phyloP scores from a whole-genome alignment of 139 green algal genomes.

The Parachlorella kessleri region DNA sequence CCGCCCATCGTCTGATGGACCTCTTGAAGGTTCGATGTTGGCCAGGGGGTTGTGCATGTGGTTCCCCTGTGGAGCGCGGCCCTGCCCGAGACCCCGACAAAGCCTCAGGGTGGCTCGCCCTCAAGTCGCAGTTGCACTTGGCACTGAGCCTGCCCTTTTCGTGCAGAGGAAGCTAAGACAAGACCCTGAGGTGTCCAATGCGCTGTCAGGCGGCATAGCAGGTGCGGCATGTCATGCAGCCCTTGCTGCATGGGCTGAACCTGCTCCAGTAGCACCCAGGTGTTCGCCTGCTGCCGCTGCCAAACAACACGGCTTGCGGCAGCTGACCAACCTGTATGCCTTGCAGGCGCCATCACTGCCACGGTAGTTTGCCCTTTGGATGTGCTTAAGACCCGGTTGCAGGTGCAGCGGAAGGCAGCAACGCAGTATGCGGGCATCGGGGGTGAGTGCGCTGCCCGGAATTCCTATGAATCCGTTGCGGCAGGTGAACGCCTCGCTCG shows the following conservation, averaged over 20 bases:
- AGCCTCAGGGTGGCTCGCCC: too few relatives aligned
- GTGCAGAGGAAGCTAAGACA: conserved; percentile 21
- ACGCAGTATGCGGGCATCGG: conserved; percentile 56
- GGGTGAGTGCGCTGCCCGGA: conserved; percentile 47
- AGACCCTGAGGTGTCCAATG: conserved; percentile 28
- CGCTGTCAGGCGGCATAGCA: conserved; percentile 29
- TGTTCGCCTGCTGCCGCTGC: background rate
- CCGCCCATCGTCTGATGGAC: too few relatives aligned
- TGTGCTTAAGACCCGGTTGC: conserved; percentile 96
- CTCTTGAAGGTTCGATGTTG: too few relatives aligned
- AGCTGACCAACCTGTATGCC: background rate
- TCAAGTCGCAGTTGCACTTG: too few relatives aligned
- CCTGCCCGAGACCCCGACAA: too few relatives aligned
- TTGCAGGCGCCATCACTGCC: conserved; percentile 81
- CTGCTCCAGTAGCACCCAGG: too few relatives aligned
- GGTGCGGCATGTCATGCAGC: background rate
- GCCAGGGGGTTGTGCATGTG: too few relatives aligned
- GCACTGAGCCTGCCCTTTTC: too few relatives aligned
- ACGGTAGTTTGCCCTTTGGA: conserved; percentile 97
- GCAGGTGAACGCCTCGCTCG: conserved; percentile 27
- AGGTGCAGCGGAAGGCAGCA: conserved; percentile 75
- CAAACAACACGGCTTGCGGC: background rate
- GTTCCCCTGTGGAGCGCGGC: too few relatives aligned
- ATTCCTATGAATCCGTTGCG: conserved; percentile 20
- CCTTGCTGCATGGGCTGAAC: background rate